Evolutionary conservation across 106 monocot genomes (phyloP).

Genomic region (Dendrobium catenatum): DNA sequence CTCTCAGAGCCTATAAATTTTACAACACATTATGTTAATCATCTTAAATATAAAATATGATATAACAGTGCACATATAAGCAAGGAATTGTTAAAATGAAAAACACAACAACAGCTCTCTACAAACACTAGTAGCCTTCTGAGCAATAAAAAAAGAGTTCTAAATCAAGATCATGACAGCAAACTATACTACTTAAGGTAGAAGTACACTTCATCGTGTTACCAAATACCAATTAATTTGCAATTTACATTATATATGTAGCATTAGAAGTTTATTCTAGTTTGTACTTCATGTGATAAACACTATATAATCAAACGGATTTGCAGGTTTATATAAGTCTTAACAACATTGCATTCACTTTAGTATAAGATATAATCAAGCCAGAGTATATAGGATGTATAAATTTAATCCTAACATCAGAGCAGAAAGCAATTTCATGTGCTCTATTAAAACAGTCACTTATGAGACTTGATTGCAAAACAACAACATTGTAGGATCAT

Average conservation of each 20-base stretch:
- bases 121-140: too few relatives aligned
- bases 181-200: too few relatives aligned
- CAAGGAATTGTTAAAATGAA: neutral
- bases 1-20: conserved; percentile 50
- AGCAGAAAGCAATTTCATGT: neutral
- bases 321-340: neutral
- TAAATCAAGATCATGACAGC: too few relatives aligned
- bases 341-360: neutral
- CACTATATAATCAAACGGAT: neutral
- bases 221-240: neutral
- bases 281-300: neutral
- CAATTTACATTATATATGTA: neutral
- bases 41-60: neutral
- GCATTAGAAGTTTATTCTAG: neutral
- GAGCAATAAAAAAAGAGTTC: neutral
- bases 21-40: neutral
- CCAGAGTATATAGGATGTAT: neutral
- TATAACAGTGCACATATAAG: neutral
- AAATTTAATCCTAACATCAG: neutral
- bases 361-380: neutral
- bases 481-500: neutral
- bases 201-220: neutral
- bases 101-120: neutral
- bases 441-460: neutral
- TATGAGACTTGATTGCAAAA: neutral